Evolutionary conservation across 495 filamentous ascomycete genomes (phyloP).

Genomic region (Trichoderma virens): DNA sequence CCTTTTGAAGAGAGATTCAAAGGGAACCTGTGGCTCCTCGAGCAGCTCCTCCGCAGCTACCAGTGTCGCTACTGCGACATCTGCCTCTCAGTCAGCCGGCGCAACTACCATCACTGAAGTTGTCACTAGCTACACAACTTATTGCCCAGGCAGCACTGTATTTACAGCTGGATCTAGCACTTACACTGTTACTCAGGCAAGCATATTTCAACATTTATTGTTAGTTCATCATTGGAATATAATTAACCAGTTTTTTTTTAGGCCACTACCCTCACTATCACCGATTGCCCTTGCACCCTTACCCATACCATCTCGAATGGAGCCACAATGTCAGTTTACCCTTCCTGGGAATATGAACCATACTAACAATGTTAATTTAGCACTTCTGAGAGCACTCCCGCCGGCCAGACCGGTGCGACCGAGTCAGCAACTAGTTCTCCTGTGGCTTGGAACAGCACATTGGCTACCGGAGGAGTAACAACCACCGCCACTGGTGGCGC

Average conservation of each 20-base stretch:
- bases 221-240: background rate
- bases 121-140: background rate
- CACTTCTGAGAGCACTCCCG: background rate
- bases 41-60: background rate
- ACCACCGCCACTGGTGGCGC: background rate
- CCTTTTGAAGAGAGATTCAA: constrained; percentile 24
- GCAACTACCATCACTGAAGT: background rate
- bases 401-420: background rate
- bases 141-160: background rate
- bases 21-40: background rate
- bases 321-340: background rate
- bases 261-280: background rate
- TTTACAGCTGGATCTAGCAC: background rate
- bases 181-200: background rate
- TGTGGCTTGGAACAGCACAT: background rate
- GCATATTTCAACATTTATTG: background rate
- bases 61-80: background rate
- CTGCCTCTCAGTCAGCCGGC: background rate
- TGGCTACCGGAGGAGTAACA: background rate
- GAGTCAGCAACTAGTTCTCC: background rate
- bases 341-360: background rate
- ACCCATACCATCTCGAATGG: background rate
- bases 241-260: background rate
- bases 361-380: background rate
- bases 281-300: background rate